A percentile compares a stretch with the other conserved stretches of the same genome.
Evolutionary conservation across 1,284 basidiomycete species (phyloP).

Genomic region (Porogramme epimiltina): DNA sequence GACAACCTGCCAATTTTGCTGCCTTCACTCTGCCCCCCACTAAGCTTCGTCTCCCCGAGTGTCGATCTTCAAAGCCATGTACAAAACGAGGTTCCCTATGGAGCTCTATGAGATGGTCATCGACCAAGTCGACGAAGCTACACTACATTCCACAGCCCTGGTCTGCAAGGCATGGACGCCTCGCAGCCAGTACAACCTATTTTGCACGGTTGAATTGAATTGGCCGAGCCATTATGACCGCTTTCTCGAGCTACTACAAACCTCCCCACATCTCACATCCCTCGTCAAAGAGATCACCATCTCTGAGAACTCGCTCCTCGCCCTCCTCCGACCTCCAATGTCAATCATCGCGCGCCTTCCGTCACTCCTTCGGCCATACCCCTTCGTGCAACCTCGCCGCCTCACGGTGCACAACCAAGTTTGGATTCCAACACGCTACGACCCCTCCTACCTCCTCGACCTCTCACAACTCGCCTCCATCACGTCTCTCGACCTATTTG

Average conservation of each 20-base stretch:
- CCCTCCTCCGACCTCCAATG: constrained; percentile 13
- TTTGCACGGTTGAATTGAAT: constrained; percentile 14
- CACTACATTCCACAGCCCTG: constrained; percentile 15
- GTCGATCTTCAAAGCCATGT: not conserved
- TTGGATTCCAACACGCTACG: constrained; percentile 15
- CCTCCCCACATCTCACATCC: constrained; percentile 10
- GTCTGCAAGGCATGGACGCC: constrained; percentile 20
- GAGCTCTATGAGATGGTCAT: constrained; percentile 23
- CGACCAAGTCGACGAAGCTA: constrained; percentile 15
- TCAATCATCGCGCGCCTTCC: constrained; percentile 15
- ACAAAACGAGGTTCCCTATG: constrained; percentile 6
- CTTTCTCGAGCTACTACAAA: constrained; percentile 8
- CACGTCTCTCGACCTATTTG: constrained; percentile 14
- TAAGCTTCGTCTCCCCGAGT: no score
- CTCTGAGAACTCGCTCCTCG: constrained; percentile 16
- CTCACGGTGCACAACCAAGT: constrained; percentile 11
- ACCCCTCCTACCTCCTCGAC: constrained; percentile 9
- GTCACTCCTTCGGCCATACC: not conserved
- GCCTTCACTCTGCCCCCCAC: no score
- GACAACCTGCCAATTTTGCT: no score
- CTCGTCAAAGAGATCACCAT: constrained; percentile 18
- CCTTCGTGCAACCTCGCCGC: constrained; percentile 2
- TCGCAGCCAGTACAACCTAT: constrained; percentile 22
- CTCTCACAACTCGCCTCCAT: constrained; percentile 12
- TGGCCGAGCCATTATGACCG: constrained; percentile 9